Conservation (phyloP, 2,329 filamentous ascomycete genomes). For the Neonectria magnoliae region DNA sequence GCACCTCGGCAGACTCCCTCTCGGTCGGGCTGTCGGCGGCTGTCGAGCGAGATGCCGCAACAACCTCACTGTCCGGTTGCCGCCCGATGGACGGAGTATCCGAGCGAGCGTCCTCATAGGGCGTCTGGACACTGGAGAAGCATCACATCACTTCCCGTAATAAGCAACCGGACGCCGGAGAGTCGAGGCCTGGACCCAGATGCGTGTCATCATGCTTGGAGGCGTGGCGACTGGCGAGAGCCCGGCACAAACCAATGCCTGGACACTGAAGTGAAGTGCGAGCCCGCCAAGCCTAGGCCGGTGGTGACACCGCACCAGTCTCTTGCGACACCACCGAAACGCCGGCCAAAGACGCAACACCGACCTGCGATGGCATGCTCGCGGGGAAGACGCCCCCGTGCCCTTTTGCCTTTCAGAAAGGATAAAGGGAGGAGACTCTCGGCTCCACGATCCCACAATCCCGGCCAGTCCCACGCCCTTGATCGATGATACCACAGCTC, state of each 20-base stretch:
- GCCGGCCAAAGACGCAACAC: constrained; percentile 34
- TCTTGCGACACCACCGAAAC: constrained; percentile 23
- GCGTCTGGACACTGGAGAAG: not conserved
- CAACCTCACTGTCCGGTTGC: constrained; percentile 13
- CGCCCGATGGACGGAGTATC: constrained; percentile 8
- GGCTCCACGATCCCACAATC: constrained; percentile 16
- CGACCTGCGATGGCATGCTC: constrained; percentile 39
- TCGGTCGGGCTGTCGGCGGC: constrained; percentile 27
- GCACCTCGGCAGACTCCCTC: constrained; percentile 12
- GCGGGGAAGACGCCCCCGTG: constrained; percentile 37
- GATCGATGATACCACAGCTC: not conserved
- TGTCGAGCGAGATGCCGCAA: not conserved
- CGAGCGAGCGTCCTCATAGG: not conserved
- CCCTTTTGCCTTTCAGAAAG: constrained; percentile 26
- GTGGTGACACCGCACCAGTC: constrained; percentile 20
- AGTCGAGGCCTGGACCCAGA: not conserved
- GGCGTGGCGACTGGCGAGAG: not conserved
- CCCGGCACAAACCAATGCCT: not conserved
- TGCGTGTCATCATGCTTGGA: not conserved
- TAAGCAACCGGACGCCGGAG: not conserved
- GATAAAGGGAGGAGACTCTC: constrained; percentile 24
- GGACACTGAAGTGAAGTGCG: constrained; percentile 7
- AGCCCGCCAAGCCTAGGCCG: constrained; percentile 15
- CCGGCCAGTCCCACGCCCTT: not conserved
- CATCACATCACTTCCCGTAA: not conserved